Conservation (phyloP, 495 filamentous ascomycete genomes). For the Penicillium tannophilum region DNA sequence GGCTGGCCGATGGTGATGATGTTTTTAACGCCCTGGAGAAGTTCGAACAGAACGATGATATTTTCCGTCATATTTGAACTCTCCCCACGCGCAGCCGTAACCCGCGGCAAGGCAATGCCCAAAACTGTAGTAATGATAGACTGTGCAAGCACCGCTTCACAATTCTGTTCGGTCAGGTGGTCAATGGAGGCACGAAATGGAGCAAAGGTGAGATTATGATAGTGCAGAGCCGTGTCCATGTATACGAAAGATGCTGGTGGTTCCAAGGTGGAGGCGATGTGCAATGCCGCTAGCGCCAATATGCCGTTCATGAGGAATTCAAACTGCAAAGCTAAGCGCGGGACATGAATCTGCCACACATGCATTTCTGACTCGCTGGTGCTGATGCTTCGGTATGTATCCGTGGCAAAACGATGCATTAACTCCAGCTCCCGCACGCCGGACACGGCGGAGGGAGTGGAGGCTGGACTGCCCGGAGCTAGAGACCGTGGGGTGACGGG, state of each 20-base stretch:
- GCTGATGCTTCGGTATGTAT: conserved; percentile 21
- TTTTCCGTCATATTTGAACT: conserved; percentile 28
- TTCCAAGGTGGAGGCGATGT: conserved; percentile 42
- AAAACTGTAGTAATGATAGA: conserved; percentile 49
- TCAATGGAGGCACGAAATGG: conserved; percentile 46
- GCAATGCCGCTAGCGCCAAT: conserved; percentile 52
- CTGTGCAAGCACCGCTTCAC: conserved; percentile 49
- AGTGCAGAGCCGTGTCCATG: conserved; percentile 42
- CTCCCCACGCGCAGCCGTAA: conserved; percentile 24
- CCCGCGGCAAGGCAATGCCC: conserved; percentile 42
- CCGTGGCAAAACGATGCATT: conserved; percentile 22
- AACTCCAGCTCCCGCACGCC: conserved; percentile 27
- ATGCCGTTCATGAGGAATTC: conserved; percentile 55
- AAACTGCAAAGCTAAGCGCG: conserved; percentile 44
- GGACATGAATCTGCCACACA: conserved; percentile 38
- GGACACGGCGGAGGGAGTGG: conserved; percentile 22
- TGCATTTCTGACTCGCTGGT: conserved; percentile 23
- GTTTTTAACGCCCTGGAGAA: conserved; percentile 35
- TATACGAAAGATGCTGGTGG: conserved; percentile 36
- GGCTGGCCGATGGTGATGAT: conserved; percentile 25
- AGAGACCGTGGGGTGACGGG: conserved; percentile 16
- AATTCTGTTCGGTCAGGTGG: conserved; percentile 42
- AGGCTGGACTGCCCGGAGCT: conserved; percentile 26
- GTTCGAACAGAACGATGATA: conserved; percentile 29
- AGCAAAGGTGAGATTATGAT: conserved; percentile 47